Conservation (phyloP, 345 rosid genomes). For the Lagerstroemia speciosa region DNA sequence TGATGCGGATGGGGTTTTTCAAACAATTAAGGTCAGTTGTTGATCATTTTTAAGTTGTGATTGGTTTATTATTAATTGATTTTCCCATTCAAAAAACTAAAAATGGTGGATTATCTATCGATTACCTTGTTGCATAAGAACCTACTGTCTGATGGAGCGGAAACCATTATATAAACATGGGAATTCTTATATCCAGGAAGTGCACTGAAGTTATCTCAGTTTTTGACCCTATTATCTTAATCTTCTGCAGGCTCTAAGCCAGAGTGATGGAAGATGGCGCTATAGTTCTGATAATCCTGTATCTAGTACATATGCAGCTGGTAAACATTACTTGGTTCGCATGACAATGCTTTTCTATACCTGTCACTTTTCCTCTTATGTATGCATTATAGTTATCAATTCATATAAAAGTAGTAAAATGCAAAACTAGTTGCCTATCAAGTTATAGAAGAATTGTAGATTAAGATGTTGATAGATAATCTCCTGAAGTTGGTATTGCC, state of each 20-base stretch:
- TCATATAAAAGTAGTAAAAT: neutral
- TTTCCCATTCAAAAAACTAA: no score
- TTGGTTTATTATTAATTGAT: neutral
- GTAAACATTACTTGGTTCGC: slow-evolving; percentile 23
- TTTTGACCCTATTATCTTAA: slow-evolving; percentile 14
- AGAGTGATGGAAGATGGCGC: slow-evolving; percentile 94
- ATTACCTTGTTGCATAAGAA: neutral
- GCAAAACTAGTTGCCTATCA: neutral
- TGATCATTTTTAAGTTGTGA: neutral
- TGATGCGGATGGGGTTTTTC: slow-evolving; percentile 68
- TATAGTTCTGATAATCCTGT: slow-evolving; percentile 66
- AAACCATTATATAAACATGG: neutral
- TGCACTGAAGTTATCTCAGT: neutral
- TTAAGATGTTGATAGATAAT: neutral
- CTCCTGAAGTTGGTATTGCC: neutral
- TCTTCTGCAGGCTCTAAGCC: slow-evolving; percentile 72
- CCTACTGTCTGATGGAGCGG: neutral
- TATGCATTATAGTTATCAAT: neutral
- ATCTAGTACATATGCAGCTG: slow-evolving; percentile 88
- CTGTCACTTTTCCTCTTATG: neutral
- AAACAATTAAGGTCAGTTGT: slow-evolving; percentile 68
- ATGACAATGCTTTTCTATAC: neutral
- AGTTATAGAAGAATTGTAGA: neutral
- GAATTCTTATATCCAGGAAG: neutral
- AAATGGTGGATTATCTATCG: no score